Evolutionary conservation across 164 flowering plant species (phyloP), one percentile per base, ranked within the genome.

Genomic region (grape (Vitis vinifera)): DNA sequence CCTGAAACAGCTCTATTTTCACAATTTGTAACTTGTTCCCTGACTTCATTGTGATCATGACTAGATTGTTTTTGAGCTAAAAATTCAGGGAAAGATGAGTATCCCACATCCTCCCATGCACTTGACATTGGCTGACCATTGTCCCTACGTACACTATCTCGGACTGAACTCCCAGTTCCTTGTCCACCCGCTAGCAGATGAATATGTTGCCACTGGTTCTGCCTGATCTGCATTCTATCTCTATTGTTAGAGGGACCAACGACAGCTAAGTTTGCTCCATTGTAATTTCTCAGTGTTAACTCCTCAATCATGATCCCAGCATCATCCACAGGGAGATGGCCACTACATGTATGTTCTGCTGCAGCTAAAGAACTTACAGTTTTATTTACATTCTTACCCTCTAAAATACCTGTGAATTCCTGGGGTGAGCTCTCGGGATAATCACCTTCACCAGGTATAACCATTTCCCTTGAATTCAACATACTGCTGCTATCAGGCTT

Each of bases 281-380:
- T 76, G 69, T 73, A 84, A 73, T 84, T 81, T 55, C 68, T 80
- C 53, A 94, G 74, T 14, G 87, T 88, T 71, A 94, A 75, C 76
- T 93, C 98, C 71, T 88, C 89, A 75, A 91, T 89, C 81, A 83
- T 78, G 52, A 57, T 69, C 57, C 84, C 87, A 27, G 80, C 77
- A 66, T 81, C 86, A 75, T 79, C 87, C 65, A 71, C 62, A 60
- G 64, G 67, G 6, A 44, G 78, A 29, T 76, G 81, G 52, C 83
- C 79, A n/a, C 71, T 50, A 72, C 55, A 69, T n/a, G 83, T 78
- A 2, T 70, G 73, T 51, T 83, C 86, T 9, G 77, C 71, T 27
- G 62, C 66, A 70, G 73, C 83, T 23, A 69, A 59, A 51, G 74
- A 66, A 65, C 59, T 65, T n/a, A 59, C 55, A 72, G 37, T 51